Evolutionary conservation across 306 rosid species (phyloP).

Genomic region (Trifolium dubium): DNA sequence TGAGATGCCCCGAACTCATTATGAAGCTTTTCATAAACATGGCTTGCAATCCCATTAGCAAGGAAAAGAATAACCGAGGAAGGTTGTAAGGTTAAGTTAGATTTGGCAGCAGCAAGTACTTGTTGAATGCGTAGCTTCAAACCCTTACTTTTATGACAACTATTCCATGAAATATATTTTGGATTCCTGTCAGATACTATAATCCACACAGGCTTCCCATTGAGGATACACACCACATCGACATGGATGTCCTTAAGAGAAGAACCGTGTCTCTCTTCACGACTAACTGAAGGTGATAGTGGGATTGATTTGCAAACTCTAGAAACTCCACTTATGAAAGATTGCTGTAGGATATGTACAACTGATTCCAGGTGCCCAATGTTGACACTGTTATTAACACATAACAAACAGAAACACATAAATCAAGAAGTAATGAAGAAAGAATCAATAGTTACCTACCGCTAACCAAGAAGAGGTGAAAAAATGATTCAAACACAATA

Average conservation of each 20-base stretch:
- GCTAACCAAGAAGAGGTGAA: background rate
- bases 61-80: slow-evolving; percentile 79
- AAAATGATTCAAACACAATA: slow-evolving; percentile 27
- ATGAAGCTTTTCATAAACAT: slow-evolving; percentile 49
- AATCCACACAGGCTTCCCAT: slow-evolving; percentile 83
- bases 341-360: slow-evolving; percentile 78
- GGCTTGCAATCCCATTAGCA: slow-evolving; percentile 59
- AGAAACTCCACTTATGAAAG: slow-evolving; percentile 79
- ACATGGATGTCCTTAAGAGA: slow-evolving; percentile 58
- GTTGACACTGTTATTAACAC: slow-evolving; percentile 61
- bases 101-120: slow-evolving; percentile 59
- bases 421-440: slow-evolving; percentile 12
- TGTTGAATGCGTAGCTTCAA: slow-evolving; percentile 66
- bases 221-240: slow-evolving; percentile 72
- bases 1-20: slow-evolving; percentile 68
- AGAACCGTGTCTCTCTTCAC: slow-evolving; percentile 32
- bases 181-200: slow-evolving; percentile 87
- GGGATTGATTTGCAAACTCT: slow-evolving; percentile 88
- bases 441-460: background rate
- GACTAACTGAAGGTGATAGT: slow-evolving; percentile 45
- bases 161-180: slow-evolving; percentile 67
- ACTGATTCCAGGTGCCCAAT: slow-evolving; percentile 91
- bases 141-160: slow-evolving; percentile 60
- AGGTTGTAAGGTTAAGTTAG: slow-evolving; percentile 71
- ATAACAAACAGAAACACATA: slow-evolving; percentile 18